These are phyloP conservation scores for Medicago ruthenica DNA, from an alignment of 306 rosid species.

Conservation along the genomic window DNA sequence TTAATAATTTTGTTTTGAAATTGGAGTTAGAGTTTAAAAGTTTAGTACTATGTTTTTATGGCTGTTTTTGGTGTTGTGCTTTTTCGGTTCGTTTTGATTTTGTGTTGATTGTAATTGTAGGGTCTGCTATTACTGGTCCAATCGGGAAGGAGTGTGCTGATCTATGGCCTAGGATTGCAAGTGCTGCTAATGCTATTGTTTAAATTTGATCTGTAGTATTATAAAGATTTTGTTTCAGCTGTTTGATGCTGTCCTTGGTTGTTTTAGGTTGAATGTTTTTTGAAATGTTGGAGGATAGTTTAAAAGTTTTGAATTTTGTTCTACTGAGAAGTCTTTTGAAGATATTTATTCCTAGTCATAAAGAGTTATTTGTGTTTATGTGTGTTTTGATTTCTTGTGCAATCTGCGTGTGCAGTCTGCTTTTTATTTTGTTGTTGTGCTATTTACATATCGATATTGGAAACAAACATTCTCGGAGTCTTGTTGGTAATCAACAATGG, in stretches of 20 bases:
- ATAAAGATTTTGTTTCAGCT: background rate
- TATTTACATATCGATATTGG: background rate
- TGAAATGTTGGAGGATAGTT: slow-evolving; percentile 17
- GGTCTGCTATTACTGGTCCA: slow-evolving; percentile 90
- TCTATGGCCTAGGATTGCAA: slow-evolving; percentile 93
- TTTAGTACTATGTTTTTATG: no score
- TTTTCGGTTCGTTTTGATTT: background rate
- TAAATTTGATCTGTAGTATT: slow-evolving; percentile 34
- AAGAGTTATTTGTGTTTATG: background rate
- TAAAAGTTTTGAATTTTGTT: background rate
- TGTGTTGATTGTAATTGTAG: slow-evolving; percentile 40
- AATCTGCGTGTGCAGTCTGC: no score
- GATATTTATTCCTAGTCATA: slow-evolving; percentile 22
- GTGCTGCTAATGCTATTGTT: slow-evolving; percentile 91
- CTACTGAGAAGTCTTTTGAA: slow-evolving; percentile 14
- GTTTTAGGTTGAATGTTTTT: slow-evolving; percentile 27
- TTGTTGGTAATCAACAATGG: background rate
- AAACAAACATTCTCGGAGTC: no score
- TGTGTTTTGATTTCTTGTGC: background rate
- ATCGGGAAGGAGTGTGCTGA: slow-evolving; percentile 94
- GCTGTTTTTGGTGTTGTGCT: background rate
- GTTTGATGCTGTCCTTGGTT: background rate
- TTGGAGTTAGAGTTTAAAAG: no score
- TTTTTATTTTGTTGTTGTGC: no score
- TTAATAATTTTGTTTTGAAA: no score